These are phyloP conservation scores for Aspergillus aculeatus DNA, from an alignment of 2,329 filamentous ascomycete species.

Conservation along the genomic window DNA sequence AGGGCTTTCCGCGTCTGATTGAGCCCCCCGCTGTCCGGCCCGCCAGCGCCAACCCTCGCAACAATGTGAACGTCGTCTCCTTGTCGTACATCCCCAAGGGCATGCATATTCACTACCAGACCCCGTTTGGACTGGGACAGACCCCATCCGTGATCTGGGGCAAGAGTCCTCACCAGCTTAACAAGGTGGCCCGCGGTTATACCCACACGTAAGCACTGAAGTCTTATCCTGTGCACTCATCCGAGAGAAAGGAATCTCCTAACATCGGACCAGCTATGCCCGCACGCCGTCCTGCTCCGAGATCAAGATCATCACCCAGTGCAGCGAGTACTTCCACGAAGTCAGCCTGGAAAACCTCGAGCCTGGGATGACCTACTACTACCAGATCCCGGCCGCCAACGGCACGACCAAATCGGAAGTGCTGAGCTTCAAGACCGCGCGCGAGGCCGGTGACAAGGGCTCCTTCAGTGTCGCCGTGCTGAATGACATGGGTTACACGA, in stretches of 20 bases:
- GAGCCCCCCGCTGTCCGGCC: conserved; percentile 53
- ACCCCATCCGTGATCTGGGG: conserved; percentile 49
- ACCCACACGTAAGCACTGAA: conserved; percentile 40
- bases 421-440: conserved; percentile 49
- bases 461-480: conserved; percentile 50
- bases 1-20: conserved; percentile 52
- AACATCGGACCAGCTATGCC: conserved; percentile 40
- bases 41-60: conserved; percentile 43
- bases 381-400: conserved; percentile 50
- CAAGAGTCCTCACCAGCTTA: conserved; percentile 31
- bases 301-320: conserved; percentile 47
- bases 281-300: conserved; percentile 53
- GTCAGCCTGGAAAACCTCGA: conserved; percentile 46
- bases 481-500: conserved; percentile 57
- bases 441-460: conserved; percentile 42
- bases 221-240: neutral
- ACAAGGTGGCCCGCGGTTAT: conserved; percentile 38
- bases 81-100: conserved; percentile 50
- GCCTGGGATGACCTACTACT: conserved; percentile 52
- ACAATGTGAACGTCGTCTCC: conserved; percentile 55
- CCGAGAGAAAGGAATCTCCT: neutral
- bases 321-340: conserved; percentile 54
- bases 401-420: conserved; percentile 51
- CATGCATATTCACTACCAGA: conserved; percentile 56
- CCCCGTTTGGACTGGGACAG: conserved; percentile 52